Evolutionary conservation across 2,329 filamentous ascomycete species (phyloP).

Genomic region (Cordyceps fumosorosea): DNA sequence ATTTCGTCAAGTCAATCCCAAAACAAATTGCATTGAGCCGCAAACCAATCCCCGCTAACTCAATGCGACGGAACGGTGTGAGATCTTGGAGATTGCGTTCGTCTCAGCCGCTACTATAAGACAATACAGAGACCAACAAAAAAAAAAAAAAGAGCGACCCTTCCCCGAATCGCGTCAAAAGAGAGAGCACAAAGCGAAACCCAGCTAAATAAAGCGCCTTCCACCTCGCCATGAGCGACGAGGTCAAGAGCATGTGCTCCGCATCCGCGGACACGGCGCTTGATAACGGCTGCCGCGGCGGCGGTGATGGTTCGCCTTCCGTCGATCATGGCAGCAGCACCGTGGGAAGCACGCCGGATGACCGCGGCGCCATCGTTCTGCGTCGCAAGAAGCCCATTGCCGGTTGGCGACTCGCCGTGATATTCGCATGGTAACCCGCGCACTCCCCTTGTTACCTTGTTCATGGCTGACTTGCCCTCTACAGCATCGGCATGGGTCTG

Average conservation of each 20-base stretch:
- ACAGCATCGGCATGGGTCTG: slow-evolving; percentile 12
- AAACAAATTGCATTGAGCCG: background rate
- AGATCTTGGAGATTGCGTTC: background rate
- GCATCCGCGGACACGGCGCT: slow-evolving; percentile 1
- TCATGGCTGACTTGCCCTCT: background rate
- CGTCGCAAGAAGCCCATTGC: slow-evolving; percentile 17
- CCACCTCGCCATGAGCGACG: background rate
- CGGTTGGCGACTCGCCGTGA: slow-evolving; percentile 14
- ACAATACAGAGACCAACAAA: background rate
- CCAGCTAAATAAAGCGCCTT: background rate
- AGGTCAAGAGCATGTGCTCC: slow-evolving; percentile 4
- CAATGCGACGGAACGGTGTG: background rate
- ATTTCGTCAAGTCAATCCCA: background rate
- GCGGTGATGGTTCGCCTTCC: background rate
- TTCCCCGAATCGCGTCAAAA: background rate
- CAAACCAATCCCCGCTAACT: too few relatives aligned
- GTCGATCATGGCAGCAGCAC: background rate
- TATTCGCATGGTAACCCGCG: slow-evolving; percentile 14
- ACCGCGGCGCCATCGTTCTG: slow-evolving; percentile 9
- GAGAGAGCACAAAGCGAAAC: background rate
- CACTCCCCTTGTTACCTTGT: background rate
- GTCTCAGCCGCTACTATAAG: background rate
- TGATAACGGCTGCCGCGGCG: background rate
- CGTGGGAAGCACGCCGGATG: background rate
- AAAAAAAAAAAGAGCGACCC: too few relatives aligned